Evolutionary conservation across 495 filamentous ascomycete genomes (phyloP).

Genomic region (Xylaria curta): DNA sequence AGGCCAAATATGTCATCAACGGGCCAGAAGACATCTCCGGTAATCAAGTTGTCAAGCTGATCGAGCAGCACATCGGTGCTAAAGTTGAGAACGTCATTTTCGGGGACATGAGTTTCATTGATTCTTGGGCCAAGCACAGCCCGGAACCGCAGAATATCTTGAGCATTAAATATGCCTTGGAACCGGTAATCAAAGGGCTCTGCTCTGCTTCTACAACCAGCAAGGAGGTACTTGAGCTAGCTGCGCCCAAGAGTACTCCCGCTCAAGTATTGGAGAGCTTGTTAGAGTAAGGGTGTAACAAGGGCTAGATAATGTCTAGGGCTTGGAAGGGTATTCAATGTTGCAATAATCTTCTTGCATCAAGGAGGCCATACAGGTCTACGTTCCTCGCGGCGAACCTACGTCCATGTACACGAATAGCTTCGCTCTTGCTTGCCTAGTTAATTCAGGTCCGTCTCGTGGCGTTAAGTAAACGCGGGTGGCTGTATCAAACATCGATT

Average conservation of each 20-base stretch:
- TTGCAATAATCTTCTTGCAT: too few species aligned
- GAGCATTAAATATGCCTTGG: conserved; percentile 25
- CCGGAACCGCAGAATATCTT: background rate
- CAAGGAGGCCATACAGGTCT: too few species aligned
- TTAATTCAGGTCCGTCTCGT: too few species aligned
- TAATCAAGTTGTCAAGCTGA: conserved; percentile 44
- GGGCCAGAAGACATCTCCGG: conserved; percentile 53
- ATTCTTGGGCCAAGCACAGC: conserved; percentile 39
- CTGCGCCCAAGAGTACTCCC: conserved; percentile 25
- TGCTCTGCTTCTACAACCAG: conserved; percentile 46
- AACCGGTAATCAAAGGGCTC: conserved; percentile 41
- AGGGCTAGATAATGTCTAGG: too few species aligned
- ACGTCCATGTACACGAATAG: too few species aligned
- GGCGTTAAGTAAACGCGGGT: too few species aligned
- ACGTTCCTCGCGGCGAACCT: too few species aligned
- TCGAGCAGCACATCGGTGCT: conserved; percentile 49
- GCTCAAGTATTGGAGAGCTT: conserved; percentile 21
- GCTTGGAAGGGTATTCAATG: too few species aligned
- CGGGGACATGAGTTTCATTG: conserved; percentile 45
- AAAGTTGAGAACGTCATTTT: conserved; percentile 46
- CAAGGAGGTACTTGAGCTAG: conserved; percentile 35
- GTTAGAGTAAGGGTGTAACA: conserved; percentile 16
- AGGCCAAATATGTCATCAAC: conserved; percentile 51
- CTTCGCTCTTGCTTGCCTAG: too few species aligned
- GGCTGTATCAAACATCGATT: too few species aligned